A percentile compares a stretch with the other conserved stretches of the same genome.
Conservation (phyloP, 169 alveolate genomes). For the Plasmodium ovale region DNA sequence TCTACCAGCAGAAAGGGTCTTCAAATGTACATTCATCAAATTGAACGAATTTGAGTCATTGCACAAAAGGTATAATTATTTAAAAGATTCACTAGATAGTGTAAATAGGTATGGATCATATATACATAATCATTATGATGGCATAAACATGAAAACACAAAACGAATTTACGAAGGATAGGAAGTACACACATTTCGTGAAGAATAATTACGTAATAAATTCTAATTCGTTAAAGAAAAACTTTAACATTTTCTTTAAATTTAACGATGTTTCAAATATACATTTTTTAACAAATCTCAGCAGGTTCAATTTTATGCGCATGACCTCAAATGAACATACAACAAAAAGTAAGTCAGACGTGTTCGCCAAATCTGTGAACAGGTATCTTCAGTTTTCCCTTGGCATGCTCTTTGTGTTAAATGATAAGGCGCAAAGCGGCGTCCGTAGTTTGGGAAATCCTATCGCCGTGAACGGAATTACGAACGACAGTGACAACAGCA, state of each 20-base stretch:
- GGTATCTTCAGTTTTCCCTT: neutral
- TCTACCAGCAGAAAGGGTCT: constrained; percentile 5
- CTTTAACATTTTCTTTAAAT: constrained; percentile 36
- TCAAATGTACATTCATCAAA: neutral
- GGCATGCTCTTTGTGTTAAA: constrained; percentile 23
- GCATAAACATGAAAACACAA: neutral
- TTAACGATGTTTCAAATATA: constrained; percentile 68
- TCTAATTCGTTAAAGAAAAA: constrained; percentile 32
- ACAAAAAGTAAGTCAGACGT: neutral
- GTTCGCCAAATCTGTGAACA: constrained; percentile 24
- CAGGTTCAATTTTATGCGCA: constrained; percentile 21
- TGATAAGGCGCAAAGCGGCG: neutral
- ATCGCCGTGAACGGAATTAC: neutral
- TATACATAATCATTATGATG: constrained; percentile 12
- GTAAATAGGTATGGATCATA: constrained; percentile 47
- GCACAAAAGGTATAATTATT: constrained; percentile 13
- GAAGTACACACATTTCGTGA: constrained; percentile 26
- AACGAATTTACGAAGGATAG: constrained; percentile 13
- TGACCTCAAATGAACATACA: constrained; percentile 11
- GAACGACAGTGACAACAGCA: neutral
- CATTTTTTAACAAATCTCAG: constrained; percentile 12
- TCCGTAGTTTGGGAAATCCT: neutral
- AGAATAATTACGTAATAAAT: constrained; percentile 38
- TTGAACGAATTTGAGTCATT: constrained; percentile 30
- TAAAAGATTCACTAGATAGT: constrained; percentile 25